phyloP scores from a whole-genome alignment of 2,329 filamentous ascomycete genomes.

The Xylaria sp. region DNA sequence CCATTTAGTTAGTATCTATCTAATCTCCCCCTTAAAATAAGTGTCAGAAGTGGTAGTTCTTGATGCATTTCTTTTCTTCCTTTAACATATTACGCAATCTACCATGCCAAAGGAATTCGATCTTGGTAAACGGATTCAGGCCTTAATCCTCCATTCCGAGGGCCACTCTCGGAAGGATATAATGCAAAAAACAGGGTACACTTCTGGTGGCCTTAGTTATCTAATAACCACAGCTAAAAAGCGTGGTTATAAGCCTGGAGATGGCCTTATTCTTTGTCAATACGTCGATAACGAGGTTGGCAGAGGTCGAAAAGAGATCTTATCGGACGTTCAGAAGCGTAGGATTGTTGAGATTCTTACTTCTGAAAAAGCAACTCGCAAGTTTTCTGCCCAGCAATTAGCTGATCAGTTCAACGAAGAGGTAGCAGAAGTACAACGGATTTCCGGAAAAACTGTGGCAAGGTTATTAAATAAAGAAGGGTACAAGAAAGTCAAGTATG shows the following conservation, averaged over 20 bases:
- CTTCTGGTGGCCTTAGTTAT: background rate
- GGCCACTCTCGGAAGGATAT: background rate
- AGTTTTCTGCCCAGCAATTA: background rate
- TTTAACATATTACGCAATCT: no score
- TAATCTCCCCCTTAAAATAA: no score
- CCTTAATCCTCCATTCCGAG: slow-evolving; percentile 4
- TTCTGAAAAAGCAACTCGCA: background rate
- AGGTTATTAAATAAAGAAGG: background rate
- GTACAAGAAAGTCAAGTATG: background rate
- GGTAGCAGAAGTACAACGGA: background rate
- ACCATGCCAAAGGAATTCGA: background rate
- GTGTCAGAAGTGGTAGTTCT: no score
- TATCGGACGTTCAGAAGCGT: background rate
- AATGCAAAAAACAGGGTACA: slow-evolving; percentile 5
- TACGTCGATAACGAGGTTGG: background rate
- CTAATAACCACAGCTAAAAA: background rate
- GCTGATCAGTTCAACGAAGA: background rate
- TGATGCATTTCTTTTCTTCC: no score
- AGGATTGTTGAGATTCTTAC: background rate
- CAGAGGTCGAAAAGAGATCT: background rate
- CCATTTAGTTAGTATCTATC: no score
- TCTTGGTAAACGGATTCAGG: background rate
- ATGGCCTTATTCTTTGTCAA: background rate
- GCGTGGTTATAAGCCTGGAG: slow-evolving; percentile 10
- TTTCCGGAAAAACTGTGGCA: background rate